These are phyloP conservation scores for Grosmannia penicillata DNA, from an alignment of 2,329 filamentous ascomycete genomes.

Conservation along the genomic window DNA sequence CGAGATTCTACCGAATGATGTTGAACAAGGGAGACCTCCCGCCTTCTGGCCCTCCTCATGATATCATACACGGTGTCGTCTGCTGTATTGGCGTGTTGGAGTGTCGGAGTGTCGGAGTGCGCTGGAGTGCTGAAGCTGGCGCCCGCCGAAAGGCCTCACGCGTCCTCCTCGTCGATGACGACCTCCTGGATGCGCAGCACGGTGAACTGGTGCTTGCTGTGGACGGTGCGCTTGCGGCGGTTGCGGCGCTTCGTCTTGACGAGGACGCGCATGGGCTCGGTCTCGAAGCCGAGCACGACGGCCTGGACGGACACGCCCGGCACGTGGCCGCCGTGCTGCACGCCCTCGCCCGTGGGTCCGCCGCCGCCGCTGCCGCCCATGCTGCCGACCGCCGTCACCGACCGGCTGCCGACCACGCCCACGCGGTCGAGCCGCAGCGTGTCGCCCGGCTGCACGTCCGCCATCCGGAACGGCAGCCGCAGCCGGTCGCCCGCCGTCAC, in stretches of 20 bases:
- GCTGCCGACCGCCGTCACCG: constrained; percentile 6
- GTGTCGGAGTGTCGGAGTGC: too few relatives aligned
- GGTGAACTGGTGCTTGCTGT: constrained; percentile 85
- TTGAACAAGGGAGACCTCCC: too few relatives aligned
- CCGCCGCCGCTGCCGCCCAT: background rate
- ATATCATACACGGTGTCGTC: too few relatives aligned
- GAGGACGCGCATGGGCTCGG: constrained; percentile 61
- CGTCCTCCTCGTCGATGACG: background rate
- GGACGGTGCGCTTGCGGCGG: constrained; percentile 57
- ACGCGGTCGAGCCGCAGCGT: constrained; percentile 79
- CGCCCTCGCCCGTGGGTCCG: background rate
- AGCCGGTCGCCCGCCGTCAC: constrained; percentile 61
- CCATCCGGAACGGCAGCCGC: constrained; percentile 68
- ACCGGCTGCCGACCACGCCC: constrained; percentile 60
- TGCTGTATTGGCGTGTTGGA: background rate
- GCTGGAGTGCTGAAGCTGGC: too few relatives aligned
- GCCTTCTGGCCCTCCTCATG: too few relatives aligned
- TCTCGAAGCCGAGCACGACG: constrained; percentile 70
- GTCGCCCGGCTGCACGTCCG: constrained; percentile 64
- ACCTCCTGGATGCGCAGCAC: constrained; percentile 66
- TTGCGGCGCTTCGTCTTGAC: constrained; percentile 72
- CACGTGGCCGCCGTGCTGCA: constrained; percentile 1
- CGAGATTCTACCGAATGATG: background rate
- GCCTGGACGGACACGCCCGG: constrained; percentile 25
- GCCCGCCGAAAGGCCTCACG: too few relatives aligned